A percentile compares a stretch with the other conserved stretches of the same genome.
These are phyloP conservation scores for Ilyonectria destructans DNA, from an alignment of 2,329 filamentous ascomycete genomes.

Conservation along the genomic window DNA sequence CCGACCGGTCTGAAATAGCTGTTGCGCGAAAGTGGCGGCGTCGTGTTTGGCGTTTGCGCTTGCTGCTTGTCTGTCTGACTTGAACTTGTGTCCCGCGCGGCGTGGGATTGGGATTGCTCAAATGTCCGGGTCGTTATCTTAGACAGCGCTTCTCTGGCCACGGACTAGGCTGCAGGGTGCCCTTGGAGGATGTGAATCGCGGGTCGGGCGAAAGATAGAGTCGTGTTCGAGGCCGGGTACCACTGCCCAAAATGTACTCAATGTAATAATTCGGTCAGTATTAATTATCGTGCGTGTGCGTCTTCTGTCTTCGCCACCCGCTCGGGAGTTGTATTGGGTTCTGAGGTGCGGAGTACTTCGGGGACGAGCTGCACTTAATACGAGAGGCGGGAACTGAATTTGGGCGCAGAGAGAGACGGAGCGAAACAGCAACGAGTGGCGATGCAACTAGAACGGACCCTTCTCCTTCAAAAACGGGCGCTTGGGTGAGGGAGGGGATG, in stretches of 20 bases:
- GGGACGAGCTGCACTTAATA: slow-evolving; percentile 9
- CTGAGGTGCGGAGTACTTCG: slow-evolving; percentile 14
- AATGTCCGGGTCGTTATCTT: slow-evolving; percentile 25
- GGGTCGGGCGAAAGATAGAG: slow-evolving; percentile 16
- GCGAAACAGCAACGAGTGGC: slow-evolving; percentile 28
- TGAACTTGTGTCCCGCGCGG: slow-evolving; percentile 19
- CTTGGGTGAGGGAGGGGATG: slow-evolving; percentile 12
- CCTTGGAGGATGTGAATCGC: slow-evolving; percentile 23
- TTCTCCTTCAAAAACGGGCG: slow-evolving; percentile 11
- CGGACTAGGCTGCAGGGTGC: slow-evolving; percentile 8
- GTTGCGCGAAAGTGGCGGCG: slow-evolving; percentile 15
- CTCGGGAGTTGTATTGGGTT: slow-evolving; percentile 9
- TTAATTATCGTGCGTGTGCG: slow-evolving; percentile 16
- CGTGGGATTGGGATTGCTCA: slow-evolving; percentile 9
- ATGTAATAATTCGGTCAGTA: slow-evolving; percentile 18
- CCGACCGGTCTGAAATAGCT: slow-evolving; percentile 8
- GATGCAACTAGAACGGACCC: slow-evolving; percentile 11
- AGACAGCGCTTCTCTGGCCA: not conserved
- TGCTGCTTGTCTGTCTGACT: slow-evolving; percentile 17
- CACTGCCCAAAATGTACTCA: not conserved
- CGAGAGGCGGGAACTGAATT: slow-evolving; percentile 14
- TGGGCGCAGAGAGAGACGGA: slow-evolving; percentile 13
- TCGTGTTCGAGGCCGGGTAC: slow-evolving; percentile 18
- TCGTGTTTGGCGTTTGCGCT: not conserved
- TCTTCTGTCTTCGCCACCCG: slow-evolving; percentile 9